Base-by-base conservation (phyloP, 139 green algal genomes). In the Diplosphaera chodatii region DNA sequence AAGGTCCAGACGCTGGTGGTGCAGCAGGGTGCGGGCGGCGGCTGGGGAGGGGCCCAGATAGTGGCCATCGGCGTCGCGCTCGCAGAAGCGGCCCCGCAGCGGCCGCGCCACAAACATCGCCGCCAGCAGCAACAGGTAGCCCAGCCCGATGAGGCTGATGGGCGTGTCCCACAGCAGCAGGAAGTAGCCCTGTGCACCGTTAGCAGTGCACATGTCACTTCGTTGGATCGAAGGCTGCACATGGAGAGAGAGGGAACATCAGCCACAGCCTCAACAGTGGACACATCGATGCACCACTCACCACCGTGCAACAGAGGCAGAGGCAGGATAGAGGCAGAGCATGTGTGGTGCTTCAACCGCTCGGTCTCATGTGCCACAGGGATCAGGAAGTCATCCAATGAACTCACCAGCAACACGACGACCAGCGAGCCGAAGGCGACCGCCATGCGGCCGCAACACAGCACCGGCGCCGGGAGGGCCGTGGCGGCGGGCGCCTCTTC, bases 91-190 rank as follows among this genome's bases (percentile, higher is more conserved):
- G 6, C 72, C 68, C 29, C 27, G 32, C n/a, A 68, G 31, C 21
- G 69, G 59, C 10, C 63, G 71, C 55, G 21, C 40, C 25, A 77
- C 21, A 18, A 86, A 70, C 10, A 79, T 32, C 1, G 32, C 40
- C 21, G 68, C 41, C 29, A 78, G 63, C n/a, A 81, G 32, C 5
- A 59, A 10, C 2, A 86, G 62, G 64, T 83, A 83, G 0, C n/a
- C 63, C 29, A 86, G 59, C 30, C 80, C 77, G 20, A 86, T 32
- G 32, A 80, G 41, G 30, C 64, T 62, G 18, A 76, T 30, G 22
- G 62, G 30, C 13, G 63, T 74, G 3, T 66, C 67, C 18, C 70
- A 31, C 37, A 86, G 34, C 63, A 86, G 3, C 32, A 83, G 48
- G n/a, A 69, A 34, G 55, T 86, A 83, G 1, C 20, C 65, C 74